phyloP scores from a whole-genome alignment of 1,284 basidiomycete genomes.

The Abortiporus biennis region DNA sequence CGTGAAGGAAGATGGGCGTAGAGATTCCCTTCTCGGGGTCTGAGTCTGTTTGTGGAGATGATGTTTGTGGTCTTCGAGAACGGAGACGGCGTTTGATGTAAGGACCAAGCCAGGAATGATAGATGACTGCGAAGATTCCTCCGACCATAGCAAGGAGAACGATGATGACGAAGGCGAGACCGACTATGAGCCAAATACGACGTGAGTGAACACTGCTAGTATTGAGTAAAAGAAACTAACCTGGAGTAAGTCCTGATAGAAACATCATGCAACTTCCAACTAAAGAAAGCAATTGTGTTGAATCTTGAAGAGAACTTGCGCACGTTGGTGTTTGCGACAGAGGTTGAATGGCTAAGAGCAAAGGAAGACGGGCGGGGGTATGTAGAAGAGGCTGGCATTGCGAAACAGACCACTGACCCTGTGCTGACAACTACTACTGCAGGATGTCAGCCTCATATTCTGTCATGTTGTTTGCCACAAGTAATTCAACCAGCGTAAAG shows the following conservation, averaged over 20 bases:
- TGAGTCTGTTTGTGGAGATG: neutral
- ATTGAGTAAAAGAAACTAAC: neutral
- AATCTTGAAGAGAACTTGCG: neutral
- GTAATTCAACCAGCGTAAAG: too few relatives aligned
- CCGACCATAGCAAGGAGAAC: conserved; percentile 16
- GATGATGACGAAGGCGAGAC: conserved; percentile 16
- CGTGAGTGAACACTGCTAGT: neutral
- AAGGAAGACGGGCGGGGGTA: too few relatives aligned
- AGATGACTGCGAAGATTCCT: conserved; percentile 15
- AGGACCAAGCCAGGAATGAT: conserved; percentile 17
- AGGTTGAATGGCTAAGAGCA: too few relatives aligned
- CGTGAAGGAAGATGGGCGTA: too few relatives aligned
- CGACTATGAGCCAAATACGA: conserved; percentile 9
- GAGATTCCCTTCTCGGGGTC: neutral
- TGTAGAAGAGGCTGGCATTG: conserved; percentile 1
- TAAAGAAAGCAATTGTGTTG: neutral
- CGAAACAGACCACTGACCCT: neutral
- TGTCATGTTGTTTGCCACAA: too few relatives aligned
- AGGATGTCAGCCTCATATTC: too few relatives aligned
- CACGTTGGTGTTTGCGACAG: too few relatives aligned
- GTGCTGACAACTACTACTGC: too few relatives aligned
- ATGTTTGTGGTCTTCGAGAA: conserved; percentile 4
- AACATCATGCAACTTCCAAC: neutral
- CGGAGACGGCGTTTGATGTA: neutral
- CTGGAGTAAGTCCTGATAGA: conserved; percentile 3